Conservation (phyloP, 2,329 filamentous ascomycete species). For the Colletotrichum liaoningense region DNA sequence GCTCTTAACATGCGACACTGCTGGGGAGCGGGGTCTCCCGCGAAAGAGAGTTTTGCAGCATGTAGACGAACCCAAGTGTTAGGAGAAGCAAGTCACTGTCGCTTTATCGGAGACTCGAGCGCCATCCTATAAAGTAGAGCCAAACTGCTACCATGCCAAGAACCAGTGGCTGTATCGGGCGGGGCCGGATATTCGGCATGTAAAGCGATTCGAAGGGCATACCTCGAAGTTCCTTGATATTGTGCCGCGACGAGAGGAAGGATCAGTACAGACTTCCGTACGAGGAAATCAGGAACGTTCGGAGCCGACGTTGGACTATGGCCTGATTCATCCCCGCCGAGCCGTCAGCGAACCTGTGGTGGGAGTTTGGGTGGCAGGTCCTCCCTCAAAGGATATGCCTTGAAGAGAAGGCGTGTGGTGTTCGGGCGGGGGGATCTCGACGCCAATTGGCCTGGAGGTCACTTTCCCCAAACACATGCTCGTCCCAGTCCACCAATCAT, state of each 20-base stretch:
- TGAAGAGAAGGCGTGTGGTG: background rate
- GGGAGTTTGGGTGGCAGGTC: background rate
- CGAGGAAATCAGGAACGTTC: background rate
- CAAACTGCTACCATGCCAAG: conserved; percentile 17
- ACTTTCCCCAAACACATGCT: background rate
- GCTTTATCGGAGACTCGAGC: background rate
- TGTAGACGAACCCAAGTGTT: background rate
- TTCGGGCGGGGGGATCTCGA: background rate
- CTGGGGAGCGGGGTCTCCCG: background rate
- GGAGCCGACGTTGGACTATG: background rate
- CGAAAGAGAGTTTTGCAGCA: conserved; percentile 5
- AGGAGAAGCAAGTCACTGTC: background rate
- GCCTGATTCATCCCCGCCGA: conserved; percentile 14
- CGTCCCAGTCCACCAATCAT: conserved; percentile 30
- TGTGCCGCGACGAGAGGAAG: background rate
- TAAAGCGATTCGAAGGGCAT: background rate
- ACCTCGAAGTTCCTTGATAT: background rate
- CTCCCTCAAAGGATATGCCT: background rate
- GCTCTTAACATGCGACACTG: conserved; percentile 14
- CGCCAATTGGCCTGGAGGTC: conserved; percentile 12
- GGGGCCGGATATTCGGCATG: conserved; percentile 19
- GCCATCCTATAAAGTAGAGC: background rate
- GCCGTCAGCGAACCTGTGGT: background rate
- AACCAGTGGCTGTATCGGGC: conserved; percentile 5
- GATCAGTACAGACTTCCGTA: background rate